Evolutionary conservation across 257 asterid genomes (phyloP), one percentile per base, ranked within the genome.

Genomic region (Plantago major): DNA sequence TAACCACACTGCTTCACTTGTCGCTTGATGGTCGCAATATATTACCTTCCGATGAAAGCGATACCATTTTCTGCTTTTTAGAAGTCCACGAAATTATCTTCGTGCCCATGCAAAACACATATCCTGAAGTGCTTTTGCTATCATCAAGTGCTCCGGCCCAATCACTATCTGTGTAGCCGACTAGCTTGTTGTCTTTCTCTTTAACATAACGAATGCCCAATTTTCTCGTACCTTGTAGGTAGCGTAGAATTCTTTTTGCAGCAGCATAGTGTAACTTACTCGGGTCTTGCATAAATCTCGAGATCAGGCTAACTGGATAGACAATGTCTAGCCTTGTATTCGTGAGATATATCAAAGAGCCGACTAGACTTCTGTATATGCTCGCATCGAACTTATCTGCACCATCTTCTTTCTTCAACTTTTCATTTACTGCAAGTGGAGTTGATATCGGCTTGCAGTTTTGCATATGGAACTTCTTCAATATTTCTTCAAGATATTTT

Each of bases 71-170:
- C 16, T 46, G 51, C 2, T 46, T 46, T 5, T 46, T 46, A 1
- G 37, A 30, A 30, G 51, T 50, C 55, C 55, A 50, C 1, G 33
- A 50, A n/a, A n/a, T n/a, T n/a, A n/a, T n/a, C n/a, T n/a, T n/a
- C n/a, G n/a, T n/a, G n/a, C n/a, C n/a, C n/a, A 15, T 15, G 30
- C 55, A 50, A 6, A 17, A 17, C 37, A 30, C 37, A 30, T 30
- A 30, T 30, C 37, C 37, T 2, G 5, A 30, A 2, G 37, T 30
- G 37, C 55, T 50, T 50, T 18, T 50, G 18, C 55, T 1, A 17
- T 50, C 55, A 10, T 50, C 55, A 50, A 50, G 30, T 50, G 55
- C 15, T 1, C 55, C 30, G 16, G 55, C 55, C 55, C 55, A 49
- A 49, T 49, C 55, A 49, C 55, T 49, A 10, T 49, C 26, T 26